Evolutionary conservation across 2,329 filamentous ascomycete genomes (phyloP).

Genomic region (Fusarium nurragi): DNA sequence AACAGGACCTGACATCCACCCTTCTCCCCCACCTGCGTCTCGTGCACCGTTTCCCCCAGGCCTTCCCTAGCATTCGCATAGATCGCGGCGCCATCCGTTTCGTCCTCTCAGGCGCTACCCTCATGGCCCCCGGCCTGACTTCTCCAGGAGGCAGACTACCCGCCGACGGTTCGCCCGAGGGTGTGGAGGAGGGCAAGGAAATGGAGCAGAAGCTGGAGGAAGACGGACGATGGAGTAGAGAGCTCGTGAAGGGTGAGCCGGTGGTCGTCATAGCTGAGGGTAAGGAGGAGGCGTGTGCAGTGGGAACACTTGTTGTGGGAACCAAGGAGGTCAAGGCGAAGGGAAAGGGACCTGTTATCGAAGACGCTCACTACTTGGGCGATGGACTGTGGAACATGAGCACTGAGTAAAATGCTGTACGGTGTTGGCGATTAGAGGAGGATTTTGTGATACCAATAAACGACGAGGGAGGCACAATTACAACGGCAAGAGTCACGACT

Average conservation of each 20-base stretch:
- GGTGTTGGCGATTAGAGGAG: neutral
- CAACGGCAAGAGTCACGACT: neutral
- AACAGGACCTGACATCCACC: constrained; percentile 77
- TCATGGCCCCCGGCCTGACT: constrained; percentile 96
- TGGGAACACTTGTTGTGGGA: constrained; percentile 83
- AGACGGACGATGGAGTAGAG: constrained; percentile 68
- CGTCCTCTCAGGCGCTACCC: constrained; percentile 88
- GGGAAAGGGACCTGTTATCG: constrained; percentile 93
- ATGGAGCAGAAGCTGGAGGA: constrained; percentile 55
- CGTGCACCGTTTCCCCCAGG: constrained; percentile 87
- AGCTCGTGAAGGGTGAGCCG: constrained; percentile 81
- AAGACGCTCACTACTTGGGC: constrained; percentile 91
- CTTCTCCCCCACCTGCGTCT: constrained; percentile 89
- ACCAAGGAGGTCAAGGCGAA: constrained; percentile 93
- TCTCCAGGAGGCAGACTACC: constrained; percentile 84
- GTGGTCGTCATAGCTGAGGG: constrained; percentile 93
- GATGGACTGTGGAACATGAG: constrained; percentile 88
- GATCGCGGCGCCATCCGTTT: constrained; percentile 97
- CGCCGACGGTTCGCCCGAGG: constrained; percentile 52
- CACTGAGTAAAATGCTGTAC: constrained; percentile 52
- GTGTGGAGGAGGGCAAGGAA: constrained; percentile 54
- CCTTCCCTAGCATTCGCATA: constrained; percentile 86
- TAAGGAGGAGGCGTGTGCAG: constrained; percentile 89
- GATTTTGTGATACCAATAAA: constrained; percentile 38
- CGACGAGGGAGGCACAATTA: constrained; percentile 4